These are phyloP conservation scores for Amanita pseudoporphyria DNA, from an alignment of 768 basidiomycete species.

Conservation along the genomic window DNA sequence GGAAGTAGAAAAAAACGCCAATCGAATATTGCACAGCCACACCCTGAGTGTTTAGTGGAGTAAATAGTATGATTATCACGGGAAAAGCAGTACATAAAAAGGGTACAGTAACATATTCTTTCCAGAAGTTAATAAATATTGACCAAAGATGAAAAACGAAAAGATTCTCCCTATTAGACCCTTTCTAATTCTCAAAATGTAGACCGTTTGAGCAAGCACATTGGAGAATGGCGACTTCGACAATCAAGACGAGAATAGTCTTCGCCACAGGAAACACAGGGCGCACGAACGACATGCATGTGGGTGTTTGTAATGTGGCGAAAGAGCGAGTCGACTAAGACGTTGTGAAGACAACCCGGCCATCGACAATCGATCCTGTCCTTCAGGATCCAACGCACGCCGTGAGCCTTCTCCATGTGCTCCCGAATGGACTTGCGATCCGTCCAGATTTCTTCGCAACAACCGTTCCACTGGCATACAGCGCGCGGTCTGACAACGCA, in stretches of 20 bases:
- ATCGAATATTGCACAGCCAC: too few relatives aligned
- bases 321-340: not conserved
- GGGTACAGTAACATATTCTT: too few relatives aligned
- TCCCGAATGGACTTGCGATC: not conserved
- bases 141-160: too few relatives aligned
- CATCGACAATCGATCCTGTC: not conserved
- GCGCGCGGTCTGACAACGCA: not conserved
- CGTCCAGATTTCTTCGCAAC: not conserved
- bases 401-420: not conserved
- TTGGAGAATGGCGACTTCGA: not conserved
- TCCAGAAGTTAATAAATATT: too few relatives aligned
- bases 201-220: too few relatives aligned
- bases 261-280: not conserved
- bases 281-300: not conserved
- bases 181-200: too few relatives aligned
- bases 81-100: too few relatives aligned
- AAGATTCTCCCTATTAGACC: too few relatives aligned
- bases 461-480: not conserved
- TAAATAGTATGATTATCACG: too few relatives aligned
- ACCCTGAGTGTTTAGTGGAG: too few relatives aligned
- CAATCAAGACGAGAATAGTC: not conserved
- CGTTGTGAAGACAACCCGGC: not conserved
- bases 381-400: not conserved
- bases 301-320: conserved; percentile 2
- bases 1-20: too few relatives aligned